Percentiles rank a stretch among this genome's conserved stretches.
Evolutionary conservation across 2,329 filamentous ascomycete species (phyloP).

Genomic region (Zalaria sp.): DNA sequence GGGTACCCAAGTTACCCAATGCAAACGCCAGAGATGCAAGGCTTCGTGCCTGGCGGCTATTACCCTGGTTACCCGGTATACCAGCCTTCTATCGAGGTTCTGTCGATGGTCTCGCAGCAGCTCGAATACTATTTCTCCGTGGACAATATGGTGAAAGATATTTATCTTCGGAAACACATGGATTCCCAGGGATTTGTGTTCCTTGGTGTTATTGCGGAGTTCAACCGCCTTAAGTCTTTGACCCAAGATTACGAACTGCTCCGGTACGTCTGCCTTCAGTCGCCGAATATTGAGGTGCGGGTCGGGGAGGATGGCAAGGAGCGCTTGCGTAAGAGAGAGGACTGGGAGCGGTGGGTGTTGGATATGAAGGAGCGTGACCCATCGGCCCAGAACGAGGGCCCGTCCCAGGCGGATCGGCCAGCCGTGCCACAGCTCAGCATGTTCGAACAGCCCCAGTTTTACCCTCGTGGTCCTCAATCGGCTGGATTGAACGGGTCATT

Average conservation of each 20-base stretch:
- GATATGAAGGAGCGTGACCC: conserved; percentile 56
- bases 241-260: conserved; percentile 61
- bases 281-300: conserved; percentile 59
- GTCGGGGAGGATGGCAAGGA: conserved; percentile 65
- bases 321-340: conserved; percentile 57
- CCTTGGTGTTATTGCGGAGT: conserved; percentile 64
- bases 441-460: conserved; percentile 16
- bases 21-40: conserved; percentile 11
- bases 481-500: conserved; percentile 8
- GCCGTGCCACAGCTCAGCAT: conserved; percentile 22
- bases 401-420: conserved; percentile 29
- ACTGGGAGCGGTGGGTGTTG: conserved; percentile 71
- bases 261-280: conserved; percentile 60
- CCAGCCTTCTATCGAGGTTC: conserved; percentile 41
- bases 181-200: conserved; percentile 87
- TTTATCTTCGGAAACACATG: conserved; percentile 81
- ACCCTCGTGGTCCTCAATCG: conserved; percentile 13
- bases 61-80: conserved; percentile 42
- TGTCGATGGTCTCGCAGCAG: conserved; percentile 46
- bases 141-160: conserved; percentile 88
- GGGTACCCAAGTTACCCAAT: conserved; percentile 17
- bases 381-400: conserved; percentile 60
- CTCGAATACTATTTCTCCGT: conserved; percentile 91
- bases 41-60: conserved; percentile 34
- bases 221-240: conserved; percentile 68